These are phyloP conservation scores for Plasmodium gaboni DNA, from an alignment of 169 alveolate genomes.

Conservation along the genomic window DNA sequence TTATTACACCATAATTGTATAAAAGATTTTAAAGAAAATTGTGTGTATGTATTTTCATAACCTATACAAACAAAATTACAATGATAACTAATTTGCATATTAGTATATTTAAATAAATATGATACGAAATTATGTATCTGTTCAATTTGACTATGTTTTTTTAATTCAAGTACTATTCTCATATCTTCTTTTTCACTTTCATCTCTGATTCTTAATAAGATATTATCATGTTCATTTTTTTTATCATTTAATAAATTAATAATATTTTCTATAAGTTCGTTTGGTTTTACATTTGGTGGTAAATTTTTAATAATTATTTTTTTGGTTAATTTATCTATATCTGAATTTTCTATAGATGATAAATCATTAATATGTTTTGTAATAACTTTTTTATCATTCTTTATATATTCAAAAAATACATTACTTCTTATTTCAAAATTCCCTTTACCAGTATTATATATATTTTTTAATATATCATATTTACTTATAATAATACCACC, in stretches of 20 bases:
- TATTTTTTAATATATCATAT: slow-evolving; percentile 60
- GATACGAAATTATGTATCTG: slow-evolving; percentile 49
- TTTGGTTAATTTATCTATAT: slow-evolving; percentile 31
- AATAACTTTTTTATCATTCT: slow-evolving; percentile 20
- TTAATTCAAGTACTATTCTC: slow-evolving; percentile 77
- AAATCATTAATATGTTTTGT: slow-evolving; percentile 35
- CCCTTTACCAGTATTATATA: slow-evolving; percentile 87
- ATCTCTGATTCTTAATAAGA: slow-evolving; percentile 67
- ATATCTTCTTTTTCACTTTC: slow-evolving; percentile 79
- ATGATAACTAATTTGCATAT: slow-evolving; percentile 64
- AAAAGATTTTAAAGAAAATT: slow-evolving; percentile 66
- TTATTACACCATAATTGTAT: slow-evolving; percentile 56
- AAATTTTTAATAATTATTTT: slow-evolving; percentile 71
- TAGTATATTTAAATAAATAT: slow-evolving; percentile 56
- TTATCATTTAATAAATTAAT: slow-evolving; percentile 33
- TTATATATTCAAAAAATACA: slow-evolving; percentile 51
- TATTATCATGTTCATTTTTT: slow-evolving; percentile 73
- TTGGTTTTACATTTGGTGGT: slow-evolving; percentile 80
- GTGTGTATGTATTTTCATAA: slow-evolving; percentile 60
- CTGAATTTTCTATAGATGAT: slow-evolving; percentile 6
- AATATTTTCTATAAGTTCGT: slow-evolving; percentile 39
- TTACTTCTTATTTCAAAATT: slow-evolving; percentile 77
- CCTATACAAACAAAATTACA: slow-evolving; percentile 78
- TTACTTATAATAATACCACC: slow-evolving; percentile 86
- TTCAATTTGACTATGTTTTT: slow-evolving; percentile 65